Conservation (phyloP, 768 basidiomycete species). For the Lentinus tigrinus region DNA sequence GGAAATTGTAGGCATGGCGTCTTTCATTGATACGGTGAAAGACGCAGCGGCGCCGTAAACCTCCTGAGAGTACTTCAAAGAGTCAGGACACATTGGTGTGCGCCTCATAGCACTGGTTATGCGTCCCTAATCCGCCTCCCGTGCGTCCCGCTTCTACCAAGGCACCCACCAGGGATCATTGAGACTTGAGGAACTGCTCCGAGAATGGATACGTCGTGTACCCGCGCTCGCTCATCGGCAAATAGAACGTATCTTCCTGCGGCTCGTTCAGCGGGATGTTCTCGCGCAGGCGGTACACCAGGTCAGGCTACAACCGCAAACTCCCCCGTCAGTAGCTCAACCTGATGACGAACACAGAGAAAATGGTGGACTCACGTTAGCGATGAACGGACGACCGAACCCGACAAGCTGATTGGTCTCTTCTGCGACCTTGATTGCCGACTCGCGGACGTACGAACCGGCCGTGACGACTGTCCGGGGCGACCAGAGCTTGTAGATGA, state of each 20-base stretch:
- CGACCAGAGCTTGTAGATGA: constrained; percentile 20
- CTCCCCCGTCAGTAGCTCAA: too few species aligned
- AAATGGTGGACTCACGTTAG: constrained; percentile 26
- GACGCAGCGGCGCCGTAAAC: too few species aligned
- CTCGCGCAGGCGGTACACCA: constrained; percentile 8
- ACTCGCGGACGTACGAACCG: constrained; percentile 22
- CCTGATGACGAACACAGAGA: background rate
- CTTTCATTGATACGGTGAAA: too few species aligned
- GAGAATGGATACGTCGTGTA: constrained; percentile 22
- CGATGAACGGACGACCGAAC: constrained; percentile 26
- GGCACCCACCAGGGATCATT: too few species aligned
- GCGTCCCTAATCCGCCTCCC: too few species aligned
- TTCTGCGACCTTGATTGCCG: constrained; percentile 18
- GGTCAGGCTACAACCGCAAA: background rate
- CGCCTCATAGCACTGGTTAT: too few species aligned
- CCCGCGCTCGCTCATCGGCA: constrained; percentile 6
- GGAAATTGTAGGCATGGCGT: too few species aligned
- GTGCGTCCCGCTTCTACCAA: too few species aligned
- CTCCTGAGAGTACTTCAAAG: too few species aligned
- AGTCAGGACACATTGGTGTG: too few species aligned
- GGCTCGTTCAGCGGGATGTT: constrained; percentile 5
- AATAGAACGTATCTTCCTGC: constrained; percentile 5
- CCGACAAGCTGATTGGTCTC: constrained; percentile 20
- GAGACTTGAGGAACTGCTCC: background rate
- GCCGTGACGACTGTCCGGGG: constrained; percentile 13